These are phyloP conservation scores for Parsonsia alboflavescens DNA, from an alignment of 257 asterid species.

Conservation along the genomic window DNA sequence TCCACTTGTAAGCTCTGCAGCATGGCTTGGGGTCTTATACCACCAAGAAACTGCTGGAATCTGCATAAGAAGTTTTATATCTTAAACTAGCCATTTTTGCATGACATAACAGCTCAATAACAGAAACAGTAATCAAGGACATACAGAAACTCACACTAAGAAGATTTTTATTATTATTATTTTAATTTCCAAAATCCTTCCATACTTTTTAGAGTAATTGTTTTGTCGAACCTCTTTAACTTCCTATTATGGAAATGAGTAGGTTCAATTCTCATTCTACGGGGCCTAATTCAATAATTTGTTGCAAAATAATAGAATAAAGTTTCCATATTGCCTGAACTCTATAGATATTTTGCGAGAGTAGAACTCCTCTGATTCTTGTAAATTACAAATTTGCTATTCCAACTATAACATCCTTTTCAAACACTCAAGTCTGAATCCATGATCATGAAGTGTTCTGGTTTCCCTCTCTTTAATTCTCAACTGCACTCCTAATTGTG, in stretches of 20 bases:
- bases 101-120: not conserved
- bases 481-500: not conserved
- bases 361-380: not conserved
- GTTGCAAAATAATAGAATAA: not conserved
- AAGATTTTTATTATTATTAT: not conserved
- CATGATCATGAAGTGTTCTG: not conserved
- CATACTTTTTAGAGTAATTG: not conserved
- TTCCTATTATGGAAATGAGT: not conserved
- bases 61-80: conserved; percentile 25
- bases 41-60: conserved; percentile 71
- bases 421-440: not conserved
- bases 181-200: not conserved
- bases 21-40: conserved; percentile 69
- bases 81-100: not conserved
- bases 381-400: not conserved
- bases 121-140: not conserved
- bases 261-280: not conserved
- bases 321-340: not conserved
- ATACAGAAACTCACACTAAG: not conserved
- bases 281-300: not conserved
- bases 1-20: conserved; percentile 80
- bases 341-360: not conserved
- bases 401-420: not conserved
- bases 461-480: not conserved
- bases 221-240: not conserved